Conservation (phyloP, 345 rosid species). For the Pistacia integerrima region DNA sequence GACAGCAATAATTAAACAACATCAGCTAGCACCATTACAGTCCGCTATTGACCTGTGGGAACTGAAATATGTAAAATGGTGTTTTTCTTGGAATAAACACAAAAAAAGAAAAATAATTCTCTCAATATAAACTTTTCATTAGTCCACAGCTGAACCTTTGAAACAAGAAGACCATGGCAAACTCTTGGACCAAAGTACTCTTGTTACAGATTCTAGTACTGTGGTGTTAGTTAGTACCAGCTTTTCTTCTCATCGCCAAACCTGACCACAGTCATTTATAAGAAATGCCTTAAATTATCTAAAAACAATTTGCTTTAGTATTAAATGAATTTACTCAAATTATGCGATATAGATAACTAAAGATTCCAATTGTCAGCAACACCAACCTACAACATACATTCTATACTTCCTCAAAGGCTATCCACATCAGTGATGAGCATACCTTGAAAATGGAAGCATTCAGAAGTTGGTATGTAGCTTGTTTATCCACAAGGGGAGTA, state of each 20-base stretch:
- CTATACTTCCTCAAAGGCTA: slow-evolving; percentile 5
- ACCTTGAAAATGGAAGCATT: slow-evolving; percentile 76
- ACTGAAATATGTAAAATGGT: neutral
- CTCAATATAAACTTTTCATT: neutral
- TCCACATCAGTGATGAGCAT: slow-evolving; percentile 3
- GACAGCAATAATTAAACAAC: slow-evolving; percentile 21
- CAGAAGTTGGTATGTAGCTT: slow-evolving; percentile 40
- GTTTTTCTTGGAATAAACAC: neutral
- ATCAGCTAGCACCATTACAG: slow-evolving; percentile 17
- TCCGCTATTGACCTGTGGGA: neutral
- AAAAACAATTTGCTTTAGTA: neutral
- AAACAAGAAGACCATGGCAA: slow-evolving; percentile 4
- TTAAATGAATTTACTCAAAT: neutral
- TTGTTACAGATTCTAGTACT: slow-evolving; percentile 8
- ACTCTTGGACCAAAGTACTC: slow-evolving; percentile 1
- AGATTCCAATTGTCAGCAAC: neutral
- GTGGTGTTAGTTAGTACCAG: neutral
- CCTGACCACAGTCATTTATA: slow-evolving; percentile 1
- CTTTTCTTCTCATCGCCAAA: neutral
- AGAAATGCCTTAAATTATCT: neutral
- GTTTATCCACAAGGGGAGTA: slow-evolving; percentile 33
- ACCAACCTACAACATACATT: neutral
- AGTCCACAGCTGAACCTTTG: neutral
- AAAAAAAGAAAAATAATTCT: neutral
- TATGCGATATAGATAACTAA: neutral